A percentile compares a stretch with the other conserved stretches of the same genome.
These are phyloP conservation scores for Whalleya microplaca DNA, from an alignment of 2,329 filamentous ascomycete genomes.

Conservation along the genomic window DNA sequence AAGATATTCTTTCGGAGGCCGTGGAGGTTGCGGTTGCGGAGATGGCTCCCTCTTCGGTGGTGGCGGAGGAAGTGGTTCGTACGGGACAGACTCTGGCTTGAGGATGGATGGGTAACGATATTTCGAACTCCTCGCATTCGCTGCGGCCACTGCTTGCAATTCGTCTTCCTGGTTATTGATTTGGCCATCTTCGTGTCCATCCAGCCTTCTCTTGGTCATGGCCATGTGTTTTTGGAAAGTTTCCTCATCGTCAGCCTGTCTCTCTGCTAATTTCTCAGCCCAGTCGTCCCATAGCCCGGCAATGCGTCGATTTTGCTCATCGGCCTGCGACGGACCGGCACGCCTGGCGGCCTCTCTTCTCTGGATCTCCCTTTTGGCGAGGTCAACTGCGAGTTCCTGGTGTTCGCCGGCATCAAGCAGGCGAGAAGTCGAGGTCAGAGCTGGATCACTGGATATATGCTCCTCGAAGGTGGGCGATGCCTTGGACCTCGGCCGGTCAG, in stretches of 20 bases:
- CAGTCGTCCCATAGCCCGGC: conserved; percentile 50
- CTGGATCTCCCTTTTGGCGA: conserved; percentile 73
- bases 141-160: conserved; percentile 11
- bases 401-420: conserved; percentile 73
- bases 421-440: conserved; percentile 55
- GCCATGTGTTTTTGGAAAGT: conserved; percentile 58
- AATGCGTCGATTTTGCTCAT: conserved; percentile 58
- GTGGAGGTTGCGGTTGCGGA: conserved; percentile 43
- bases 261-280: conserved; percentile 39
- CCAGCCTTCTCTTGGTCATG: conserved; percentile 51
- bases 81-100: conserved; percentile 53
- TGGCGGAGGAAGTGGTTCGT: conserved; percentile 37
- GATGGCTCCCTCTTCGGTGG: conserved; percentile 19
- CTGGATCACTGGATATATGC: conserved; percentile 63
- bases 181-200: conserved; percentile 33
- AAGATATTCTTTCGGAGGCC: conserved; percentile 43
- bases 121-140: conserved; percentile 21
- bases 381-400: conserved; percentile 73
- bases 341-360: conserved; percentile 66
- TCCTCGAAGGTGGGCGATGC: conserved; percentile 45
- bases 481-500: conserved; percentile 12
- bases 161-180: conserved; percentile 32
- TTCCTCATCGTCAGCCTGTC: conserved; percentile 44
- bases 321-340: conserved; percentile 59
- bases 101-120: conserved; percentile 63